These are phyloP conservation scores for Aspergillus flavus DNA, from an alignment of 2,329 filamentous ascomycete genomes.

Conservation along the genomic window DNA sequence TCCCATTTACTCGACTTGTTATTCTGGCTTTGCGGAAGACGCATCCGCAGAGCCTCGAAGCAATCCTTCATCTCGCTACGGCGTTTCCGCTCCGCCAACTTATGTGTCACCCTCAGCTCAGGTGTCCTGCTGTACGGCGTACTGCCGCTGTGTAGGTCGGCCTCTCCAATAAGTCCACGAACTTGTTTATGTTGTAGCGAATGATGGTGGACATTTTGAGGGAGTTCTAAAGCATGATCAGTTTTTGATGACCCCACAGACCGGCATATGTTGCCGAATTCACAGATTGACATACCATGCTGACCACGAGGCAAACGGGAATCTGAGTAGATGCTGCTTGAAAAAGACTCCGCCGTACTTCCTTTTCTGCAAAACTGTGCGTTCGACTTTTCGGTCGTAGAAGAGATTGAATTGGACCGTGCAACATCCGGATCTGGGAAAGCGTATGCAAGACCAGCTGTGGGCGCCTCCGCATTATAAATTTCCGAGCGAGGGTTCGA, in stretches of 20 bases:
- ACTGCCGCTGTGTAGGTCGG: slow-evolving; percentile 43
- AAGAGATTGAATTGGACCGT: slow-evolving; percentile 41
- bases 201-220: slow-evolving; percentile 51
- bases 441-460: slow-evolving; percentile 53
- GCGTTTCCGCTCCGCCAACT: slow-evolving; percentile 54
- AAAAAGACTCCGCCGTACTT: slow-evolving; percentile 50
- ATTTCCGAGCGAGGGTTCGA: slow-evolving; percentile 53
- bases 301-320: slow-evolving; percentile 50
- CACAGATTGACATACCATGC: slow-evolving; percentile 43
- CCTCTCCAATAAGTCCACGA: slow-evolving; percentile 49
- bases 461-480: slow-evolving; percentile 53
- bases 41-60: slow-evolving; percentile 49
- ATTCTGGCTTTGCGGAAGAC: slow-evolving; percentile 49
- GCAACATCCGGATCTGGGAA: slow-evolving; percentile 53
- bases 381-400: slow-evolving; percentile 35
- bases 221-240: slow-evolving; percentile 41
- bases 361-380: slow-evolving; percentile 47
- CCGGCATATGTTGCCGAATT: not conserved
- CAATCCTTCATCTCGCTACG: slow-evolving; percentile 57
- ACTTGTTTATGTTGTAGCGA: slow-evolving; percentile 53
- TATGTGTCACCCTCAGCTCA: slow-evolving; percentile 53
- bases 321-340: slow-evolving; percentile 51
- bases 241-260: not conserved
- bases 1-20: slow-evolving; percentile 58
- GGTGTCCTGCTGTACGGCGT: slow-evolving; percentile 55